Evolutionary conservation across 2,329 filamentous ascomycete genomes (phyloP).

Genomic region (Clonostachys rhizophaga): DNA sequence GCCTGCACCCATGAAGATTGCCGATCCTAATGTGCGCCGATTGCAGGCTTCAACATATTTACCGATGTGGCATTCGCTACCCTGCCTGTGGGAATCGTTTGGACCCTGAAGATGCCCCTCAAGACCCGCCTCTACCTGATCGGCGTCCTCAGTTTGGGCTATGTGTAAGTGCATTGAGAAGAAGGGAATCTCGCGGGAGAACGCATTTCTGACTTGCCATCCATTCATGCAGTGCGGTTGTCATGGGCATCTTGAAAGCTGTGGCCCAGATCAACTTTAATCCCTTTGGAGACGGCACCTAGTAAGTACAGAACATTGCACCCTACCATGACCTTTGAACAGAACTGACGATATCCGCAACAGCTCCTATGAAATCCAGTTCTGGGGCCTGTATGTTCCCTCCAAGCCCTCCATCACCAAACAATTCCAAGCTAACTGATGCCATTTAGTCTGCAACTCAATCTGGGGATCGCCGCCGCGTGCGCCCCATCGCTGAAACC

Average conservation of each 20-base stretch:
- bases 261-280: conserved; percentile 24
- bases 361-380: neutral
- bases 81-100: conserved; percentile 33
- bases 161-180: conserved; percentile 18
- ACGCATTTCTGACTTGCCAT: neutral
- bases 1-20: neutral
- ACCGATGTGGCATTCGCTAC: conserved; percentile 37
- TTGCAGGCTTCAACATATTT: conserved; percentile 27
- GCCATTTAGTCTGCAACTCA: conserved; percentile 27
- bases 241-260: conserved; percentile 30
- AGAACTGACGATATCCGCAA: neutral
- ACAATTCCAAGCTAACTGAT: neutral
- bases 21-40: neutral
- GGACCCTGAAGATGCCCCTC: conserved; percentile 29
- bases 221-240: conserved; percentile 21
- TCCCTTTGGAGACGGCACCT: conserved; percentile 19
- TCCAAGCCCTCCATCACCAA: neutral
- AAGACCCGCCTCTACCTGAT: conserved; percentile 30
- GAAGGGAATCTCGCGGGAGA: too few relatives aligned
- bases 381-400: neutral
- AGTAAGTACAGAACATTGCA: neutral
- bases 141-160: conserved; percentile 32
- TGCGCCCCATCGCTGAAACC: conserved; percentile 31
- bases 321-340: too few relatives aligned
- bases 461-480: conserved; percentile 30